Base-by-base conservation (phyloP, 257 asterid genomes). In the Scutellaria galericulata region DNA sequence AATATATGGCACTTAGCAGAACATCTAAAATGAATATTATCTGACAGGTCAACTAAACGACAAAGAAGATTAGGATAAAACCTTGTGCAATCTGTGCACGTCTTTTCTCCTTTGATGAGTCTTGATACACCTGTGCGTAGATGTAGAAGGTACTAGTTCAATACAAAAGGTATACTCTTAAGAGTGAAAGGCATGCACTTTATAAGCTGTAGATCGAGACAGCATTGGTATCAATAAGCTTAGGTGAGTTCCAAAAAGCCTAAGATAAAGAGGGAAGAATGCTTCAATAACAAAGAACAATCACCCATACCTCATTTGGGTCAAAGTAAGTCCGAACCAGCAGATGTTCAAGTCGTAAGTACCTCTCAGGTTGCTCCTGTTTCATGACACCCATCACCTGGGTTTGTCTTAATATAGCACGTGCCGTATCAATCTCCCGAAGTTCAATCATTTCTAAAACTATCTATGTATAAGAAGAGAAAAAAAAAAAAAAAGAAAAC, bases 371-470 rank as follows among this genome's bases (percentile, higher is more conserved):
- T 75, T 94, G 88, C 83, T 94, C 97, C 78, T 94, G 97, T 78
- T 94, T 94, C 97, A 94, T 88, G 79, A 91, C 95, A 65, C 98
- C 98, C 97, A 94, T 94, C 66, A 87, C 98, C 76, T 91, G 97
- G 70, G 98, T 94, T 77, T 94, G 97, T 80, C 98, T 88, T 76
- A 94, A 78, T 79, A 94, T 89, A 74, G 98, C 93, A 57, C 98
- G 96, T 27, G 98, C 96, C 9, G 97, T 94, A 72, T 94, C 99
- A 83, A 88, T 87, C 89, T 94, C 99, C 75, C 98, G 91, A 73
- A 94, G 96, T 84, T 94, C 99, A 83, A 94, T 94, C 99, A 94
- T 94, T 85, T 94, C 98, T 55, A 94, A 70, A 69, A 94, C 99
- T 85, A 94, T 94, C 98, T 94, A 76, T 41, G 42, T 27, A 76